Percentiles rank a stretch among this genome's conserved stretches.
phyloP scores from a whole-genome alignment of 139 green algal species.

The Coccomyxa sp. region DNA sequence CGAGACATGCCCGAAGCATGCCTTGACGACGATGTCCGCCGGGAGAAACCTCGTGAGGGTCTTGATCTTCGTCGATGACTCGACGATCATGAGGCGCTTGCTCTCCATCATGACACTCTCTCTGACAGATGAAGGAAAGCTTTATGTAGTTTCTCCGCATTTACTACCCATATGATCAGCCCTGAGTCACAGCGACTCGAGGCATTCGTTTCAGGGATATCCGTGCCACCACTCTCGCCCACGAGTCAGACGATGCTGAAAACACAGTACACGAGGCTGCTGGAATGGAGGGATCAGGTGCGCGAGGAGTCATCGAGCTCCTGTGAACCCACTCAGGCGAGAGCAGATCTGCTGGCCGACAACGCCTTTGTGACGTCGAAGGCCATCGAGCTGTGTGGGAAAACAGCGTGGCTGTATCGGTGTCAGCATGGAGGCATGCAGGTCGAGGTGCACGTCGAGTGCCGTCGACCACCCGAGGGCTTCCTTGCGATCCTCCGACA shows the following conservation, averaged over 20 bases:
- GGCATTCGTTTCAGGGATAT: not conserved
- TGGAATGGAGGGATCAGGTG: not conserved
- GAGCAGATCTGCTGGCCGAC: not conserved
- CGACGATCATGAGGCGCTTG: not conserved
- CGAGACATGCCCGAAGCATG: not conserved
- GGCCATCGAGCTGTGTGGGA: not conserved
- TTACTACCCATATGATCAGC: not conserved
- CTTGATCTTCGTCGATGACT: constrained; percentile 1
- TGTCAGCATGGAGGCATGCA: not conserved
- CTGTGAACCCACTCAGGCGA: not conserved
- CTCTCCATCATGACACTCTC: not conserved
- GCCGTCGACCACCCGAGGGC: not conserved
- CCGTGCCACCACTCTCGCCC: not conserved
- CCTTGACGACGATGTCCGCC: not conserved
- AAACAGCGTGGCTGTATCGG: not conserved
- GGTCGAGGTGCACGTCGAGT: not conserved
- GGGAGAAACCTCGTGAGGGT: not conserved
- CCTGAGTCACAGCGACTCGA: not conserved
- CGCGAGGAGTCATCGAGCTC: not conserved
- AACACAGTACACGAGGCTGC: not conserved
- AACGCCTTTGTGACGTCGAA: not conserved
- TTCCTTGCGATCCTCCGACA: not conserved
- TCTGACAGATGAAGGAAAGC: not conserved
- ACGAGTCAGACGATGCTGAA: not conserved
- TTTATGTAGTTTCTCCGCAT: not conserved